Percentiles rank a stretch among this genome's conserved stretches.
These are phyloP conservation scores for Tetrapisispora nanseiensis DNA, from an alignment of 805 yeast genomes.

Conservation along the genomic window DNA sequence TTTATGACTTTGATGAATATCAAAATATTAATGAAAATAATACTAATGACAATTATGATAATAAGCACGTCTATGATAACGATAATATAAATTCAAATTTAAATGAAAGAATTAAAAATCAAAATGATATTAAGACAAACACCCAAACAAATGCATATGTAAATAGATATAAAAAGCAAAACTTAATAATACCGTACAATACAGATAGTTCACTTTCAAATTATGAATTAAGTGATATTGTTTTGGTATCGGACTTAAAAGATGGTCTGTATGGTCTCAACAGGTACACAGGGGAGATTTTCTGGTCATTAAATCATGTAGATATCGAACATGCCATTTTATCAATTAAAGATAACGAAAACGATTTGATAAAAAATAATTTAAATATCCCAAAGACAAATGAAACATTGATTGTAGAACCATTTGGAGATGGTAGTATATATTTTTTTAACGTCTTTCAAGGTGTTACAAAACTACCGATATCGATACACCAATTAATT, in stretches of 20 bases:
- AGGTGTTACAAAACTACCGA: slow-evolving; percentile 76
- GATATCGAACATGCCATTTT: slow-evolving; percentile 7
- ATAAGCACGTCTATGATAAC: neutral
- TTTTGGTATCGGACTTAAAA: slow-evolving; percentile 73
- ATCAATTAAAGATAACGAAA: slow-evolving; percentile 11
- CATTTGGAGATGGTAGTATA: slow-evolving; percentile 72
- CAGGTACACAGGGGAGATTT: slow-evolving; percentile 58
- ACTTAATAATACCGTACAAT: slow-evolving; percentile 3
- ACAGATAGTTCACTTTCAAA: slow-evolving; percentile 9
- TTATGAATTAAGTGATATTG: slow-evolving; percentile 38
- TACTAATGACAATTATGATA: neutral
- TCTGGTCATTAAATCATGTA: slow-evolving; percentile 66
- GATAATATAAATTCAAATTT: too few relatives aligned
- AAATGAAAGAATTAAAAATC: neutral
- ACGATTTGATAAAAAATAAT: slow-evolving; percentile 4
- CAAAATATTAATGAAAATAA: neutral
- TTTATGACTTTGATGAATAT: neutral
- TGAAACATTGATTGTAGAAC: slow-evolving; percentile 81
- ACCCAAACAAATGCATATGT: slow-evolving; percentile 1
- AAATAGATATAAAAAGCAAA: slow-evolving; percentile 2
- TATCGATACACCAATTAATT: slow-evolving; percentile 68
- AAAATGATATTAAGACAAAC: neutral
- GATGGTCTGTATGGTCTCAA: slow-evolving; percentile 79
- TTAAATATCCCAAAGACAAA: slow-evolving; percentile 4
- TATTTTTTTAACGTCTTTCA: slow-evolving; percentile 64